phyloP scores from a whole-genome alignment of 1,284 basidiomycete genomes.

The Phenoliferia sp. region DNA sequence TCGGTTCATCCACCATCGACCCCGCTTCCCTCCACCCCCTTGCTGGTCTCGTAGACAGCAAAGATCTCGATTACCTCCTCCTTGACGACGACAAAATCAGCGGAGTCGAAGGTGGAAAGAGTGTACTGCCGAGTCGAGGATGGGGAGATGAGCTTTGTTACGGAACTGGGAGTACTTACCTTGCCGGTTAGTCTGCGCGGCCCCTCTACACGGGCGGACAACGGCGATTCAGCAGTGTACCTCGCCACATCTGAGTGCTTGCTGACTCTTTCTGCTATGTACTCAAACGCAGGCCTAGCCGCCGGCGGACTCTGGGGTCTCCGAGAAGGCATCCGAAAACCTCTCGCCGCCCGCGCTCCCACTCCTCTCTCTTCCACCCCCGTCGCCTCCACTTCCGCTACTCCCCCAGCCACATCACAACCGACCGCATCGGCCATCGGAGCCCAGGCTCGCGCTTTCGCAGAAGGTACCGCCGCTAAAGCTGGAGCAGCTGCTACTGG shows the following conservation, averaged over 20 bases:
- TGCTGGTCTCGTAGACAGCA: constrained; percentile 65
- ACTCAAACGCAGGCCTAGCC: constrained; percentile 87
- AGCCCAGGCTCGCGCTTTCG: constrained; percentile 29
- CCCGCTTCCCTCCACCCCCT: constrained; percentile 84
- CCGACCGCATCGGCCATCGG: constrained; percentile 28
- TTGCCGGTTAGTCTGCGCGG: constrained; percentile 67
- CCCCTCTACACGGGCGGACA: neutral
- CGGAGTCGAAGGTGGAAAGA: constrained; percentile 75
- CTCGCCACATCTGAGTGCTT: too few relatives aligned
- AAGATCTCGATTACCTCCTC: constrained; percentile 78
- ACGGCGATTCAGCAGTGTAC: neutral
- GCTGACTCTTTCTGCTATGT: too few relatives aligned
- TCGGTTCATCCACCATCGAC: constrained; percentile 62
- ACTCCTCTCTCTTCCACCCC: constrained; percentile 6
- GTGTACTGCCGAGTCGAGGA: constrained; percentile 85
- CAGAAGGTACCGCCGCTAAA: constrained; percentile 17
- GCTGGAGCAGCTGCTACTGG: constrained; percentile 13
- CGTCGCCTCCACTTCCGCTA: constrained; percentile 14
- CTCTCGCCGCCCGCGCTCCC: constrained; percentile 29
- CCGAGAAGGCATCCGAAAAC: constrained; percentile 79
- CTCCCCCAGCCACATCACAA: constrained; percentile 16
- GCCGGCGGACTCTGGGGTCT: constrained; percentile 93
- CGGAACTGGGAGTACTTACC: constrained; percentile 97
- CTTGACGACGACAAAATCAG: constrained; percentile 89
- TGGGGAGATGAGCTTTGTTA: constrained; percentile 99